Evolutionary conservation across 1,284 basidiomycete genomes (phyloP), one percentile per base, ranked within the genome.

Genomic region (Grifola frondosa): DNA sequence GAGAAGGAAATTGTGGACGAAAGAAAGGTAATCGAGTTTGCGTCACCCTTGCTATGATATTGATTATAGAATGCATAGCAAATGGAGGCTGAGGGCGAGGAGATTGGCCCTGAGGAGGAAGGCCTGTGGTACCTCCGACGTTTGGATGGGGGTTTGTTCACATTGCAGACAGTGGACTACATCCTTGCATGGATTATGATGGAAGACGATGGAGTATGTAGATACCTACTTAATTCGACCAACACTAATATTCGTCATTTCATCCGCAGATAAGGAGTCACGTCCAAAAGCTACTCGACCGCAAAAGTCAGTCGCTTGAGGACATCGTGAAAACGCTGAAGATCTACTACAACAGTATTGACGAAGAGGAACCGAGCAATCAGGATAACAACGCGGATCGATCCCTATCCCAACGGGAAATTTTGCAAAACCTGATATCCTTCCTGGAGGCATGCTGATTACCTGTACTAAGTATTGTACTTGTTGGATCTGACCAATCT

Each of bases 121-220:
- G 86, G 88, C 26, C 63, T 82, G 22, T 87, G 84, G 73, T 97
- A 98, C 65, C 68, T 97, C 16, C 78, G 82, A 15, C 78, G 88
- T 30, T 67, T 98, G 20, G 93, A 97, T 43, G 80, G 82, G 2
- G 97, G 96, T 0, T 67, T 97, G 25, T 95, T 90, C 61, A 88
- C 87, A 2, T 65, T 99, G 9, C 96, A 99, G 60, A 88, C 86
- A 13, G 79, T 91, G 17, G 96, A 98, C 65, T 97, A 95, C 51
- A 85, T 97, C 37, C 66, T 98, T 21, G 94, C 89, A 1, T 99
- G 97, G 97, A 67, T 98, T 21, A 79, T 82, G 44, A 97, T 98
- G 93, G 97, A 99, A 68, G 97, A 99, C 57, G 97, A 99, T 57
- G 97, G 94, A 23, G 93, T 95, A 68, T 48, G 88, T 62, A 24